Evolutionary conservation across 2,329 filamentous ascomycete species (phyloP).

Genomic region (Xylariaceae sp.): DNA sequence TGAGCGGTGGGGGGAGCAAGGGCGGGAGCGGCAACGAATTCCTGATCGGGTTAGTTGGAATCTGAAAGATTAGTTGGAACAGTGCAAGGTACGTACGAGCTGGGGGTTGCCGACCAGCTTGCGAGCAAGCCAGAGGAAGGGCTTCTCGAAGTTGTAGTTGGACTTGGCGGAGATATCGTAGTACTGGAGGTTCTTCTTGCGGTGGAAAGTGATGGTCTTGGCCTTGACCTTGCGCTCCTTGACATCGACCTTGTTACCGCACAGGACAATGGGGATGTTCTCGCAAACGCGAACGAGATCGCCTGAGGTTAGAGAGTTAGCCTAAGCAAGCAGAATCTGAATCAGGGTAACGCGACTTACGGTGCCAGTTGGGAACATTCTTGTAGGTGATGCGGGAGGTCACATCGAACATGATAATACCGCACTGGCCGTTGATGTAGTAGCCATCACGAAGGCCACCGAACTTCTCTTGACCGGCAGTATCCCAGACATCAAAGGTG

Average conservation of each 20-base stretch:
- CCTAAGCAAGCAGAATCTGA: background rate
- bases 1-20: conserved; percentile 88
- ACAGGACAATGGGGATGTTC: conserved; percentile 97
- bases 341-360: conserved; percentile 53
- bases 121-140: conserved; percentile 97
- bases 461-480: conserved; percentile 98
- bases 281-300: conserved; percentile 98
- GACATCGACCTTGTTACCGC: conserved; percentile 99
- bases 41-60: conserved; percentile 49
- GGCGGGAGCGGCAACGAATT: conserved; percentile 93
- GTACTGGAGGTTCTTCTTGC: conserved; percentile 99
- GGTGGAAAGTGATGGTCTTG: conserved; percentile 99
- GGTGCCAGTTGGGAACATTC: conserved; percentile 99
- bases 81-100: conserved; percentile 54
- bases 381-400: conserved; percentile 99
- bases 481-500: conserved; percentile 99
- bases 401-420: conserved; percentile 99
- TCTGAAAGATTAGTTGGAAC: background rate
- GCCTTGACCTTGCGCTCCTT: conserved; percentile 99
- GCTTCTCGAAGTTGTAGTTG: conserved; percentile 99
- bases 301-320: conserved; percentile 48
- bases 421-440: conserved; percentile 99
- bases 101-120: conserved; percentile 94
- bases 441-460: conserved; percentile 98
- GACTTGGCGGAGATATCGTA: conserved; percentile 99